Conservation (phyloP, 805 yeast genomes). For the Tetrapisispora taiwanensis region DNA sequence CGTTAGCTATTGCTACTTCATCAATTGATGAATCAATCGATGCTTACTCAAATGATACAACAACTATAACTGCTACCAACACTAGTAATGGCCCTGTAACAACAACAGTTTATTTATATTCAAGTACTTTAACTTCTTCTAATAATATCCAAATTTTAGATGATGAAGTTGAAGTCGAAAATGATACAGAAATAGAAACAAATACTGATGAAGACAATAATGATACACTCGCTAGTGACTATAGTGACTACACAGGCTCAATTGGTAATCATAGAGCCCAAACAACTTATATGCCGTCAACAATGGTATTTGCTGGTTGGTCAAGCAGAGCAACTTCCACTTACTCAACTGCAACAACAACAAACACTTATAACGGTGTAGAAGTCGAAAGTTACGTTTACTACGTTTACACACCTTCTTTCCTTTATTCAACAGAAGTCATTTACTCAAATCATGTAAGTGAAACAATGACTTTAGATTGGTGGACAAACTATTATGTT, state of each 20-base stretch:
- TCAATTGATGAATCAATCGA: background rate
- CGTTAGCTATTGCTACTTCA: background rate
- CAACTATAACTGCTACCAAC: background rate
- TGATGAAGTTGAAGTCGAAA: no score
- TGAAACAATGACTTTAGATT: background rate
- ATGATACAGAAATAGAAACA: background rate
- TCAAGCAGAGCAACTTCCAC: background rate
- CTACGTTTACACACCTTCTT: background rate
- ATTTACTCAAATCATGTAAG: background rate
- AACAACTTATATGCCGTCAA: background rate
- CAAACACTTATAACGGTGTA: background rate
- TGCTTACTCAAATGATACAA: background rate
- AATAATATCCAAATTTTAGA: no score
- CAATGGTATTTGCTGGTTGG: background rate
- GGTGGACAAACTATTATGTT: background rate
- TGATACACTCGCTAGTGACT: background rate
- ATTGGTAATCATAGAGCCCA: background rate
- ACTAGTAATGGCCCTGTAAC: background rate
- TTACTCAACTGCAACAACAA: background rate
- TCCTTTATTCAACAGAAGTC: background rate
- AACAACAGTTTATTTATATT: background rate
- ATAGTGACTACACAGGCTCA: background rate
- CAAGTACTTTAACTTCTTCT: background rate
- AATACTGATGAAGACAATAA: background rate
- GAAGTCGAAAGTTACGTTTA: background rate